Conservation (phyloP, 2,329 filamentous ascomycete species). For the Septoria petroselini region DNA sequence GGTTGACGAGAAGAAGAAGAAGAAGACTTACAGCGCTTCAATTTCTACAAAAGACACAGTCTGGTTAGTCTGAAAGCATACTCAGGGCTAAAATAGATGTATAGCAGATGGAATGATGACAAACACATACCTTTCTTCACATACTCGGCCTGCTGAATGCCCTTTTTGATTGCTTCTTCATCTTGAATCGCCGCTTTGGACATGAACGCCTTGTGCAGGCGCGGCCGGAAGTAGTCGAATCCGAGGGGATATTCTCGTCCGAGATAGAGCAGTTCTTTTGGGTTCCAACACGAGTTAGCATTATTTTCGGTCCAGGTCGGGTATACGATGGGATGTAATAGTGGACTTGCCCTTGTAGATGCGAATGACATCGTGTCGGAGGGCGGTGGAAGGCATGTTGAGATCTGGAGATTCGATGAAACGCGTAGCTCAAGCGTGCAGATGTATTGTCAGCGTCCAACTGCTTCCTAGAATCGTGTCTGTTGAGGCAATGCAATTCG, state of each 20-base stretch:
- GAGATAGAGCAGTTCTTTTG: constrained; percentile 83
- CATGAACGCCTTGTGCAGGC: constrained; percentile 81
- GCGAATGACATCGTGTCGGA: constrained; percentile 74
- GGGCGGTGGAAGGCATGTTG: constrained; percentile 36
- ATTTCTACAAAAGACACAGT: constrained; percentile 60
- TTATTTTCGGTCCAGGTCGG: too few relatives aligned
- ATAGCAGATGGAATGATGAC: background rate
- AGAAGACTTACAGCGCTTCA: constrained; percentile 73
- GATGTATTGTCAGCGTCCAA: too few relatives aligned
- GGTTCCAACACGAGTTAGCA: too few relatives aligned
- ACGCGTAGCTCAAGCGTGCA: too few relatives aligned
- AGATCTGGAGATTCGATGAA: too few relatives aligned
- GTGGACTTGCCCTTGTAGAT: constrained; percentile 84
- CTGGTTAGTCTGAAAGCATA: too few relatives aligned
- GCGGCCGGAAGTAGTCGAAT: constrained; percentile 74
- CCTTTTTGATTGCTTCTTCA: constrained; percentile 70
- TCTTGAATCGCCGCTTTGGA: constrained; percentile 68
- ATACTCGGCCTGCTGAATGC: constrained; percentile 75
- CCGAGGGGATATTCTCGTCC: constrained; percentile 85
- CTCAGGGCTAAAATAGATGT: background rate
- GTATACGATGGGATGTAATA: too few relatives aligned
- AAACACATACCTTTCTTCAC: constrained; percentile 73
- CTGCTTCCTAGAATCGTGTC: background rate
- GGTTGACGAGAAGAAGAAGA: background rate
- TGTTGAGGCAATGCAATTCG: background rate